phyloP scores from a whole-genome alignment of 768 basidiomycete genomes.

The Pleurotus ostreatus region DNA sequence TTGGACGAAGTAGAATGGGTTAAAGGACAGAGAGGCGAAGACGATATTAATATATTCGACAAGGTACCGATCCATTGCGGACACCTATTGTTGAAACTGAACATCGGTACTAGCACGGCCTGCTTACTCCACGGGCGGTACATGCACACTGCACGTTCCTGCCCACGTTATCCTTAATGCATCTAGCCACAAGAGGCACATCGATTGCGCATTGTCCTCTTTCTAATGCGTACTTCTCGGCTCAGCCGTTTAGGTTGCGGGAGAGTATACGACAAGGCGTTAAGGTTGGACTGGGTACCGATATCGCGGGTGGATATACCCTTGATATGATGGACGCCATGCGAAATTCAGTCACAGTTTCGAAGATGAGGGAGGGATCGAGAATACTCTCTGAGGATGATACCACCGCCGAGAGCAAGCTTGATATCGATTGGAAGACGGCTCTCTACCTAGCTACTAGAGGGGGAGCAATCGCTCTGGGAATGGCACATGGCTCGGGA shows the following conservation, averaged over 20 bases:
- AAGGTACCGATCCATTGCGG: constrained; percentile 33
- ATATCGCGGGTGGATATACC: constrained; percentile 84
- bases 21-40: constrained; percentile 46
- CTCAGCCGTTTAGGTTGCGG: constrained; percentile 60
- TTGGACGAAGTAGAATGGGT: constrained; percentile 77
- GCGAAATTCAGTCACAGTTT: constrained; percentile 72
- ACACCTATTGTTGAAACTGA: not conserved
- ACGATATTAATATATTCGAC: constrained; percentile 77
- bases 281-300: constrained; percentile 77
- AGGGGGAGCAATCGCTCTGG: constrained; percentile 72
- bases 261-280: constrained; percentile 66
- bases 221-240: constrained; percentile 86
- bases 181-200: constrained; percentile 45
- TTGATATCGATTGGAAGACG: constrained; percentile 79
- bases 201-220: constrained; percentile 85
- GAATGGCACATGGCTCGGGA: constrained; percentile 43
- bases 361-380: constrained; percentile 62
- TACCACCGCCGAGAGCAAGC: constrained; percentile 13
- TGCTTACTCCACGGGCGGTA: constrained; percentile 63
- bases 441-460: constrained; percentile 76
- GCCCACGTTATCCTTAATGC: constrained; percentile 41
- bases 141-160: constrained; percentile 92
- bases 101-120: constrained; percentile 38
- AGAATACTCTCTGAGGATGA: constrained; percentile 22
- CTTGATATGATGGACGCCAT: constrained; percentile 75